Conservation (phyloP, 192 early-diverging fungal genomes). For the Gryganskiella cystojenkinii region DNA sequence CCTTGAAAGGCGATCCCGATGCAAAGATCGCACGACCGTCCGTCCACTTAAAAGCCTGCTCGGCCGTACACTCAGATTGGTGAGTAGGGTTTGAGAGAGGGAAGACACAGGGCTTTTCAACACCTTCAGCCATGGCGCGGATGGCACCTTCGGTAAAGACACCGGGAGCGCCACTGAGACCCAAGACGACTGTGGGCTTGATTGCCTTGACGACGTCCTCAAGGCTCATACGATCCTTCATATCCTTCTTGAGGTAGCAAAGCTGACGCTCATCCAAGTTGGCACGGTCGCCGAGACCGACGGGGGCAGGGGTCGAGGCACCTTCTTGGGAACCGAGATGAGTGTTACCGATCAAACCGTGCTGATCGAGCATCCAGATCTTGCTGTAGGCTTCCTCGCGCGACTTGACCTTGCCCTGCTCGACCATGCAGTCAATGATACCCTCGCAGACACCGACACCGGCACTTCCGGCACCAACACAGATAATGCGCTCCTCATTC, state of each 20-base stretch:
- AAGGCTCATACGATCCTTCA: constrained; percentile 57
- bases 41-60: constrained; percentile 65
- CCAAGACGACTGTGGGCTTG: constrained; percentile 62
- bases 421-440: constrained; percentile 82
- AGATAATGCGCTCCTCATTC: constrained; percentile 86
- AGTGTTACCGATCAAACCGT: constrained; percentile 60
- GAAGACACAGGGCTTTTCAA: constrained; percentile 62
- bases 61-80: constrained; percentile 65
- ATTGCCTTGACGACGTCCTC: constrained; percentile 61
- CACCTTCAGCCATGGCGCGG: constrained; percentile 62
- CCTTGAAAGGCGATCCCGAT: constrained; percentile 63
- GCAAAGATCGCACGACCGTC: constrained; percentile 65
- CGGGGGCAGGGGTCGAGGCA: constrained; percentile 14
- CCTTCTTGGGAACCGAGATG: constrained; percentile 6
- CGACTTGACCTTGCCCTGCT: constrained; percentile 76
- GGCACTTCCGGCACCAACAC: constrained; percentile 94
- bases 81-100: constrained; percentile 63
- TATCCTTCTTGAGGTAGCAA: constrained; percentile 58
- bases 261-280: constrained; percentile 59
- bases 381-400: constrained; percentile 61
- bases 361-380: constrained; percentile 67
- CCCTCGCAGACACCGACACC: constrained; percentile 95
- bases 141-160: constrained; percentile 63
- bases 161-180: constrained; percentile 59
- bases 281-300: constrained; percentile 40